phyloP scores from a whole-genome alignment of 163 green algal species.

The Trebouxiophyceae sp. region DNA sequence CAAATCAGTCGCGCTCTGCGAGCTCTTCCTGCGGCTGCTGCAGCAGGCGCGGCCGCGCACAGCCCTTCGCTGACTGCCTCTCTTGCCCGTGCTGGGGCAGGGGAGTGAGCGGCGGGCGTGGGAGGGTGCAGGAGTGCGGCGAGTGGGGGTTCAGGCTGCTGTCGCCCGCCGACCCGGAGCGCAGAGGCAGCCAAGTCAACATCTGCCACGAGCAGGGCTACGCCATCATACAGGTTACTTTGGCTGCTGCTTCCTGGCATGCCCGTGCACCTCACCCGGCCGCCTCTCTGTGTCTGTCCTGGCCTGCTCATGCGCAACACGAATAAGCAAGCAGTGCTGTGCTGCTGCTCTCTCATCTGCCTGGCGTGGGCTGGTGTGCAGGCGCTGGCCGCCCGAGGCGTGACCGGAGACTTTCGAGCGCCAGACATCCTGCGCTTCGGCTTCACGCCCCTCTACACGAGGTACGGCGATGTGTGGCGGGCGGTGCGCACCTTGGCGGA shows the following conservation, averaged over 20 bases:
- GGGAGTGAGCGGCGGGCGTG: neutral
- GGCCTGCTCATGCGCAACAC: no score
- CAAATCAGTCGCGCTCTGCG: slow-evolving; percentile 2
- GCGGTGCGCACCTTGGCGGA: neutral
- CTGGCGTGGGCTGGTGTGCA: no score
- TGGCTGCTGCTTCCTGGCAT: no score
- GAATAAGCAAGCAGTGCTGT: no score
- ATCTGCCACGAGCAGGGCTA: slow-evolving; percentile 5
- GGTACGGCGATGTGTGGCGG: slow-evolving; percentile 1
- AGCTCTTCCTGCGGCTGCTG: neutral
- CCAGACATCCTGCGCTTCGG: slow-evolving; percentile 11
- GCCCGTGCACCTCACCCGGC: no score
- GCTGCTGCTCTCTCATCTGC: no score
- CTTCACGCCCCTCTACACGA: slow-evolving; percentile 6
- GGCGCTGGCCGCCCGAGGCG: neutral
- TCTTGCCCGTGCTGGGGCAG: neutral
- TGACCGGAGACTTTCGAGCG: slow-evolving; percentile 5
- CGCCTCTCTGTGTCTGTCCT: no score
- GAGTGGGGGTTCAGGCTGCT: neutral
- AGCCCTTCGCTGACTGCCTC: neutral
- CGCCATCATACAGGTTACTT: slow-evolving; percentile 6
- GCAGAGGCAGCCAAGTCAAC: slow-evolving; percentile 3
- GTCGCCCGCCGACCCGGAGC: neutral
- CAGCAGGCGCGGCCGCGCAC: neutral
- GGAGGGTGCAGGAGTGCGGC: neutral